These are phyloP conservation scores for Naegleria lovaniensis DNA, from an alignment of 208 protist species.

Conservation along the genomic window DNA sequence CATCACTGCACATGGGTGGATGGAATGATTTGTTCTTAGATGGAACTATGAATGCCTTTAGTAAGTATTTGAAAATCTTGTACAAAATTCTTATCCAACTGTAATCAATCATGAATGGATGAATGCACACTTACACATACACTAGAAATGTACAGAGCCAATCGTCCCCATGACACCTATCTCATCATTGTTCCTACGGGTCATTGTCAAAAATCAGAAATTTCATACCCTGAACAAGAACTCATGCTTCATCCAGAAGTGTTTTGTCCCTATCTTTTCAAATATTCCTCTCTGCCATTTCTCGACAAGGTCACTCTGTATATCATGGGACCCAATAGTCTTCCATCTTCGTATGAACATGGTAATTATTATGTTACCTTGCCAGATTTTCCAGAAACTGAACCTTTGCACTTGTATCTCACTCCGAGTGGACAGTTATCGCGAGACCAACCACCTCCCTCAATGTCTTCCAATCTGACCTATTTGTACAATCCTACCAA, in stretches of 20 bases:
- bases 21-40: background rate
- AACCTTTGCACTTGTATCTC: background rate
- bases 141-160: background rate
- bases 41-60: background rate
- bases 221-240: background rate
- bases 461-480: background rate
- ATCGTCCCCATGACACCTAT: background rate
- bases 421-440: background rate
- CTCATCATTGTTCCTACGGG: background rate
- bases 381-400: background rate
- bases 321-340: background rate
- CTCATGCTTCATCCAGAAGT: background rate
- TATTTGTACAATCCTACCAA: background rate
- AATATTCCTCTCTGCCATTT: background rate
- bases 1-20: background rate
- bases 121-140: no score
- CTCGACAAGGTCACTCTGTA: background rate
- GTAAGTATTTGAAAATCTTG: no score
- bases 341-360: background rate
- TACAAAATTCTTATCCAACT: no score
- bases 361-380: background rate
- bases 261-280: background rate
- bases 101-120: no score
- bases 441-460: background rate
- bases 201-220: background rate